Base-by-base conservation (phyloP, 495 filamentous ascomycete genomes). In the Penicillium psychrofluorescens region DNA sequence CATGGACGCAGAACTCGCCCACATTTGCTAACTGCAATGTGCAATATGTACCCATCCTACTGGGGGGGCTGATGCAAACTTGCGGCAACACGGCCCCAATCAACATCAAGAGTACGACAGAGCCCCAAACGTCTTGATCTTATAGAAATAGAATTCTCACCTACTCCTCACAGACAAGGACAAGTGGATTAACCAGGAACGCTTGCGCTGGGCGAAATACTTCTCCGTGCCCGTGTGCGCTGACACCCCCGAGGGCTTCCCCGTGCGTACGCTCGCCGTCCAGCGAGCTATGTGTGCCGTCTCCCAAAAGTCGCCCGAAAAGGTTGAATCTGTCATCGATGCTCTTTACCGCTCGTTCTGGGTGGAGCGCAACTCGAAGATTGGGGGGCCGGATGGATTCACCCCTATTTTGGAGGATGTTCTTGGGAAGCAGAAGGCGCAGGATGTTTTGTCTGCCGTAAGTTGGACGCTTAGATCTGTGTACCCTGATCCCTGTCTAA, bases 31-130 rank as follows among this genome's bases (percentile, higher is more conserved):
- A 70, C 44, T 77, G 73, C 57, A 70, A 84, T 1, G 59, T 85
- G 29, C 80, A 59, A 11, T 86, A 81, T 45, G 66, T 85, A 3
- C 85, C 85, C 22, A 77, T 88, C 33, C 78, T 86, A 46, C 70
- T 88, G 0, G 81, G 82, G 2, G 85, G 83, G 0, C 51, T 89
- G 42, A 83, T 89, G 75, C 74, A 82, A 44, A 66, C 72, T 11
- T 83, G 77, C 55, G 72, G 70, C 22, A 87, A 85, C 50, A 78
- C 58, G 6, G 55, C 83, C 2, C 85, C 85, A 1, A 66, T 88
- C 30, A 59, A 71, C 12, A 79, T 88, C 63, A 86, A 83, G 57
- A 87, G 83, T 85, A 59, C 34, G 73, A 22, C n/a, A 6, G 6
- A 22, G 22, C 22, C 45, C 36, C 28, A 14, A 4, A 8, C 15